These are phyloP conservation scores for Cladophialophora exuberans DNA, from an alignment of 2,329 filamentous ascomycete species.

Conservation along the genomic window DNA sequence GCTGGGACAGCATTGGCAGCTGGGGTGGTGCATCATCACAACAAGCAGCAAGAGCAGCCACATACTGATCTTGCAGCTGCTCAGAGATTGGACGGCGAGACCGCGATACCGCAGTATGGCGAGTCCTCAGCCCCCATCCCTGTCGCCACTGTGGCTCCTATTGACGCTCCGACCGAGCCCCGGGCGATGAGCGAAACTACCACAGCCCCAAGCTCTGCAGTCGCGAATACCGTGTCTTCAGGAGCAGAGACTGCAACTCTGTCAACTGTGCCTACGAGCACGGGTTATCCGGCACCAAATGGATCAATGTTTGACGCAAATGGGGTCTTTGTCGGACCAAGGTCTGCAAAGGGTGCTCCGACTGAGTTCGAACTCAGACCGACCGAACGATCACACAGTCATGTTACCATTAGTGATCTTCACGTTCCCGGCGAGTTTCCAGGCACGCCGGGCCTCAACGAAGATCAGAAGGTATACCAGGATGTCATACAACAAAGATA, in stretches of 20 bases:
- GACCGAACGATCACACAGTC: conserved; percentile 43
- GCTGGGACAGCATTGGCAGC: conserved; percentile 29
- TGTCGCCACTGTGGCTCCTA: conserved; percentile 25
- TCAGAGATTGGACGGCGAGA: conserved; percentile 14
- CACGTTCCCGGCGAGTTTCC: conserved; percentile 73
- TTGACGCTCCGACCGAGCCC: conserved; percentile 27
- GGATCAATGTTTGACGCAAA: conserved; percentile 22
- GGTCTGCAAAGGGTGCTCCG: conserved; percentile 16
- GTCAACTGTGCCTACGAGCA: conserved; percentile 30
- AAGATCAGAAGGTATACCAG: conserved; percentile 19
- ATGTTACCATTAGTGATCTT: conserved; percentile 64
- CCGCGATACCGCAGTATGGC: conserved; percentile 25
- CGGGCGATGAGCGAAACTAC: conserved; percentile 30
- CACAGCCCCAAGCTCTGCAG: conserved; percentile 26
- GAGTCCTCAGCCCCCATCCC: conserved; percentile 28
- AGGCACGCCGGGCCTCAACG: conserved; percentile 15
- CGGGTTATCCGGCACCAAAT: conserved; percentile 12
- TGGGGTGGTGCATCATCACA: conserved; percentile 24
- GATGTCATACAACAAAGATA: conserved; percentile 21
- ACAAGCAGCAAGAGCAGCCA: conserved; percentile 23
- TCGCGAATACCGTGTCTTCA: conserved; percentile 23
- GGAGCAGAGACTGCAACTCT: conserved; percentile 27
- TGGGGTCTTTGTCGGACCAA: conserved; percentile 20
- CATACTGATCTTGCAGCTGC: conserved; percentile 9
- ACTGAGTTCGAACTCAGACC: conserved; percentile 25